Evolutionary conservation across 257 asterid species (phyloP).

Genomic region (Echium plantagineum): DNA sequence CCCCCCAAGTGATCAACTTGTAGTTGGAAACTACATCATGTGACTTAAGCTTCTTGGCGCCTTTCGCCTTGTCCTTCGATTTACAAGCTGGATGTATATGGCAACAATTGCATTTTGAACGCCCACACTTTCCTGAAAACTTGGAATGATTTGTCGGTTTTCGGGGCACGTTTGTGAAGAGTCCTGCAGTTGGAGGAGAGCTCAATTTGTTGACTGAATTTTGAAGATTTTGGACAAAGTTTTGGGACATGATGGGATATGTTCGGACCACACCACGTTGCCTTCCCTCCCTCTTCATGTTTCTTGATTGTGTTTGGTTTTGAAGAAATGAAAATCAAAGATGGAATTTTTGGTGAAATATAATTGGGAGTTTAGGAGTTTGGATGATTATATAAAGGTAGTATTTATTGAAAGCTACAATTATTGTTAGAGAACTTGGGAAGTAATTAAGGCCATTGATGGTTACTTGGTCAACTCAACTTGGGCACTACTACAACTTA

Average conservation of each 20-base stretch:
- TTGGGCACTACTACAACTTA: no score
- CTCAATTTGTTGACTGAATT: constrained; percentile 13
- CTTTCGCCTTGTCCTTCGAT: constrained; percentile 57
- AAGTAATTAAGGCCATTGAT: background rate
- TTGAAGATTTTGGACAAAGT: constrained; percentile 21
- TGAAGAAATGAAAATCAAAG: background rate
- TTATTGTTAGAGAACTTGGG: background rate
- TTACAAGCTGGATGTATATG: constrained; percentile 44
- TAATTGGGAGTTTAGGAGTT: background rate
- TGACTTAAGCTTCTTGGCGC: constrained; percentile 33
- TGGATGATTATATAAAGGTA: background rate
- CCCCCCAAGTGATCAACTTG: constrained; percentile 45
- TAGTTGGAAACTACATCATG: constrained; percentile 19
- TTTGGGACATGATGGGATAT: constrained; percentile 25
- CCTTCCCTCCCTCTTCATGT: constrained; percentile 77
- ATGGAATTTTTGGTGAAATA: no score
- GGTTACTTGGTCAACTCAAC: background rate
- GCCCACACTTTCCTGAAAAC: constrained; percentile 66
- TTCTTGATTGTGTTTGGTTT: background rate
- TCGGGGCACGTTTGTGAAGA: constrained; percentile 39
- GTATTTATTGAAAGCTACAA: no score
- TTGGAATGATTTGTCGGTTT: constrained; percentile 89
- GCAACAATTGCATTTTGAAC: constrained; percentile 42
- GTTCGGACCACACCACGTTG: constrained; percentile 71
- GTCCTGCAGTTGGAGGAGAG: constrained; percentile 59